These are phyloP conservation scores for Jatropha multifida DNA, from an alignment of 441 rosid species.

Conservation along the genomic window DNA sequence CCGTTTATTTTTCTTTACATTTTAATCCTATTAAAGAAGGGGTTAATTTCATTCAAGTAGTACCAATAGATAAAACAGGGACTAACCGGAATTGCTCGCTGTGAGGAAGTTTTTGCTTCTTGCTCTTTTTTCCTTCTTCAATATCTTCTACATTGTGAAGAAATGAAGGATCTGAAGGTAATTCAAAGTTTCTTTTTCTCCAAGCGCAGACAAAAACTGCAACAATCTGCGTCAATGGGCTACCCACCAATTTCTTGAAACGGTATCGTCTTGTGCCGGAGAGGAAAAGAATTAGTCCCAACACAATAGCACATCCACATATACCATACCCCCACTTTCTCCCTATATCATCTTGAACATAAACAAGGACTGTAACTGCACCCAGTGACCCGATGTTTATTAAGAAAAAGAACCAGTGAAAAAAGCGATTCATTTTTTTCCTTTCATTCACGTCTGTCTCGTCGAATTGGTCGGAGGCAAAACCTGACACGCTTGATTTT, in stretches of 20 bases:
- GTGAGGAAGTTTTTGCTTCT: conserved; percentile 72
- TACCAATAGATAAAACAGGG: too few relatives aligned
- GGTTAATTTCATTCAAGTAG: not conserved
- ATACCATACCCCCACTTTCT: conserved; percentile 86
- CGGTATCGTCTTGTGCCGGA: conserved; percentile 78
- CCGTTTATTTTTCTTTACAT: too few relatives aligned
- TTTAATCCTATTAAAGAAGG: not conserved
- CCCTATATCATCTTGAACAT: conserved; percentile 81
- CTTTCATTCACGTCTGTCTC: conserved; percentile 60
- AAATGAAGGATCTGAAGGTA: conserved; percentile 55
- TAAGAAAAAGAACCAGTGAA: conserved; percentile 89
- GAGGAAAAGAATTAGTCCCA: conserved; percentile 54
- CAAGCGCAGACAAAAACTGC: conserved; percentile 63
- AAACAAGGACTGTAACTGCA: conserved; percentile 84
- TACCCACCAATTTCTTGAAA: conserved; percentile 77
- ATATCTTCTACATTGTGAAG: conserved; percentile 57
- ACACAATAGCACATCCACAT: conserved; percentile 65
- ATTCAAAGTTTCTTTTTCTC: conserved; percentile 53
- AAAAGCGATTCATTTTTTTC: conserved; percentile 68
- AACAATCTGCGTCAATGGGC: conserved; percentile 88
- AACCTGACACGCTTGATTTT: conserved; percentile 92
- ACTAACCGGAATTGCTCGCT: conserved; percentile 69
- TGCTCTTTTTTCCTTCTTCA: conserved; percentile 44
- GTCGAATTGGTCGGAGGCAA: conserved; percentile 92
- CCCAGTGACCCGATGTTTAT: conserved; percentile 77